These are phyloP conservation scores for Pneumocystis carinii DNA, from an alignment of 1,139 yeast genomes.

Conservation along the genomic window DNA sequence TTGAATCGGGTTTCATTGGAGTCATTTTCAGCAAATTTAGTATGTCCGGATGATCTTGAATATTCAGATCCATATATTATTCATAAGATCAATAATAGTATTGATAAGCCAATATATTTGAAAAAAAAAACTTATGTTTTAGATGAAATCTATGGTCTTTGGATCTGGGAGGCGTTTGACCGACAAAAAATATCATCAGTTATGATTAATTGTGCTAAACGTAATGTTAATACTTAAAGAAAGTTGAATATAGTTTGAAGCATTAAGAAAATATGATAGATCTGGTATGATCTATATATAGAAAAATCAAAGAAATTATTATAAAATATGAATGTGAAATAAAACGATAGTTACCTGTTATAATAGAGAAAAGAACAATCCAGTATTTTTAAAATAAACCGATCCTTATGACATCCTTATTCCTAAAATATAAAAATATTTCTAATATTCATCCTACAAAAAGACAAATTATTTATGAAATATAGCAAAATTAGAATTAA, in stretches of 20 bases:
- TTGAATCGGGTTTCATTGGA: not conserved
- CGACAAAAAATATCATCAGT: not conserved
- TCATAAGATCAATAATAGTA: not conserved
- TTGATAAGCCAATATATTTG: not conserved
- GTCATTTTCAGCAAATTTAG: not conserved
- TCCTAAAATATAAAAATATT: not conserved
- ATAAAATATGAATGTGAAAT: not conserved
- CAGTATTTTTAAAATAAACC: not conserved
- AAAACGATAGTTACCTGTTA: not conserved
- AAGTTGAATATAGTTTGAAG: too few relatives aligned
- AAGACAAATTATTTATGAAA: not conserved
- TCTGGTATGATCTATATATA: not conserved
- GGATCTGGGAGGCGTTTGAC: not conserved
- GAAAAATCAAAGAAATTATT: not conserved
- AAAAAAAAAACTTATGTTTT: not conserved
- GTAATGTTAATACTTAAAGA: not conserved
- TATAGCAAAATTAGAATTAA: not conserved
- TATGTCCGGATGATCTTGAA: not conserved
- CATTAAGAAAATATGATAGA: not conserved
- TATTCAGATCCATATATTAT: not conserved
- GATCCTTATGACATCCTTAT: not conserved
- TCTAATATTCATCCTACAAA: not conserved
- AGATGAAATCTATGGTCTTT: not conserved
- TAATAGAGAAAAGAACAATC: not conserved
- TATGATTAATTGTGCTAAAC: not conserved